These are phyloP conservation scores for Pythium scleroteichum DNA, from an alignment of 352 stramenopile species.

Conservation along the genomic window DNA sequence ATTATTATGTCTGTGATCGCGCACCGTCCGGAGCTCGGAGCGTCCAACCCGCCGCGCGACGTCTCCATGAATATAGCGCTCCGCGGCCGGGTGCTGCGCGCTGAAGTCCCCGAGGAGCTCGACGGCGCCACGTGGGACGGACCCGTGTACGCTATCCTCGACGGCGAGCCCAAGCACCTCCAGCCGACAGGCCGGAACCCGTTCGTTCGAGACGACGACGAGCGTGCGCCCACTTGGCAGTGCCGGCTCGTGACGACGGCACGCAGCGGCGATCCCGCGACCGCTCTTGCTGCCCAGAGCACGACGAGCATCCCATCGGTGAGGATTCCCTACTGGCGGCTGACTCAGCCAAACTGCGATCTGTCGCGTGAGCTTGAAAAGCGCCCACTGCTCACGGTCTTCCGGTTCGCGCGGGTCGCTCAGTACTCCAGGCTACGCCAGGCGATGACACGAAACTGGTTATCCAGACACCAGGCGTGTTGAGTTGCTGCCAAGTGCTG, in stretches of 20 bases:
- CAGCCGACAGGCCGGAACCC: background rate
- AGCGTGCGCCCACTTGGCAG: slow-evolving; percentile 1
- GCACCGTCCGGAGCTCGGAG: no score
- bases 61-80: background rate
- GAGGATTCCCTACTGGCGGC: slow-evolving; percentile 13
- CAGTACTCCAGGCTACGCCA: slow-evolving; percentile 6
- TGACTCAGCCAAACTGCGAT: background rate
- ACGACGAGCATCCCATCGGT: background rate
- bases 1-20: background rate
- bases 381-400: slow-evolving; percentile 14
- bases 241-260: background rate
- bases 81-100: background rate
- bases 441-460: slow-evolving; percentile 3
- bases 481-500: slow-evolving; percentile 9
- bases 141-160: background rate
- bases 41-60: background rate
- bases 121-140: background rate
- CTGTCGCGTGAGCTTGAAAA: slow-evolving; percentile 2
- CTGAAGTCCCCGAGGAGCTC: slow-evolving; percentile 3
- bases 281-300: background rate
- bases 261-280: background rate
- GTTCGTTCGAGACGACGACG: background rate
- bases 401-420: slow-evolving; percentile 11
- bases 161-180: background rate
- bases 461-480: slow-evolving; percentile 5